Evolutionary conservation across 139 green algal species (phyloP), one percentile per base, ranked within the genome.

Genomic region (Chlamydomonas sphaeroides): DNA sequence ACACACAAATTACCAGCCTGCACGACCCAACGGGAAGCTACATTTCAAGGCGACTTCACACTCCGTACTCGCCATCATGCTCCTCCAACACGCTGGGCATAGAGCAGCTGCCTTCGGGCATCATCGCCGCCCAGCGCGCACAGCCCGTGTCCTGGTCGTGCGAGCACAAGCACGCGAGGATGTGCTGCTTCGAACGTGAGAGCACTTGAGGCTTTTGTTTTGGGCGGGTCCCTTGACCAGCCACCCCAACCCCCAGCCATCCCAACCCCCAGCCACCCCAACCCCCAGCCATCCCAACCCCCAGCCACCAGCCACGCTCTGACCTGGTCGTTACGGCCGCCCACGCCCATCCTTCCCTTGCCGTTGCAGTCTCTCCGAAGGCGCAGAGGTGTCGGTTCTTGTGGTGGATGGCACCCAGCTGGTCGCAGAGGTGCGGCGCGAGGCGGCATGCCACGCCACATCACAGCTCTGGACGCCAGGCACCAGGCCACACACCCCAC

Each of bases 331-430:
- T n/a, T n/a, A n/a, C n/a, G n/a, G n/a, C n/a, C n/a, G n/a, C n/a
- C n/a, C n/a, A n/a, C 5, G 26, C 59, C 28, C 28, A 6, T 36
- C 61, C 6, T n/a, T 15, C 28, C 35, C 17, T 45, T 28, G 45
- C 45, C 45, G 26, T 38, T n/a, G 65, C 78, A 77, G 78, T 10
- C 32, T 75, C 4, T 84, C 53, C 18, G 36, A 33, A 18, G 87
- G 87, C 49, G 86, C 87, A 0, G 92, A 98, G 67, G 91, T 97
- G 5, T 88, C 89, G 1, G 85, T 97, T 0, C 78, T 96, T 35
- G 91, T 94, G 0, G 83, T 94, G 7, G 77, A 93, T 6, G 91
- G 92, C 14, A 97, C 93, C 1, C n/a, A 92, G 5, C 80, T 98
- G 3, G 95, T 98, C 21, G 71, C 88, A 7, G 95, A 98, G 84